Conservation (phyloP, 768 basidiomycete species). For the Podaxis carcinomalis region DNA sequence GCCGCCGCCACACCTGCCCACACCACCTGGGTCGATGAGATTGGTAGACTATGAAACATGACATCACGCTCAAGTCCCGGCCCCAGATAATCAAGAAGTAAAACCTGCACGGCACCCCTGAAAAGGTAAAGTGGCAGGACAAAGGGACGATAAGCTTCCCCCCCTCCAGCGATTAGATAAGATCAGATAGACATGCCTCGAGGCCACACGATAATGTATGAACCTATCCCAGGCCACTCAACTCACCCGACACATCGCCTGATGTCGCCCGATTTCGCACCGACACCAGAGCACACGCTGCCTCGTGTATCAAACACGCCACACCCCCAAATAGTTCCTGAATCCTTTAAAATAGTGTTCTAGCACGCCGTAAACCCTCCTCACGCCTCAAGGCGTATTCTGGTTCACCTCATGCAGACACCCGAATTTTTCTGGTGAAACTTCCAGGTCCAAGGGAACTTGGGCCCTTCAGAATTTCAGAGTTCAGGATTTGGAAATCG, state of each 20-base stretch:
- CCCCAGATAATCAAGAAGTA: not conserved
- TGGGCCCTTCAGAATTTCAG: not conserved
- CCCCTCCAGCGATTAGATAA: not conserved
- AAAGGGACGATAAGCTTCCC: not conserved
- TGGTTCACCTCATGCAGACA: not conserved
- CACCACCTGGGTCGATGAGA: not conserved
- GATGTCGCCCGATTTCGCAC: not conserved
- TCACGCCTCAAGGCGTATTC: not conserved
- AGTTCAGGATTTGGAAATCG: not conserved
- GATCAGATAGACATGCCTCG: not conserved
- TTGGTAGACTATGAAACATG: not conserved
- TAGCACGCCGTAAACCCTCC: not conserved
- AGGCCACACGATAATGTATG: not conserved
- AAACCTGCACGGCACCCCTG: not conserved
- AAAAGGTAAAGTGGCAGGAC: not conserved
- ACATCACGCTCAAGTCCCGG: no score
- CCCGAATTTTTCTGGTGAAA: not conserved
- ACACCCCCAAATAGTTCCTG: not conserved
- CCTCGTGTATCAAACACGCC: conserved; percentile 6
- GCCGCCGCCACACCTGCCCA: not conserved
- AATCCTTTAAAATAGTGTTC: not conserved
- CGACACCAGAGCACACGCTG: not conserved
- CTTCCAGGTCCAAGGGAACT: not conserved
- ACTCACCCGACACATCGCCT: not conserved
- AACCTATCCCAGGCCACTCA: not conserved